phyloP scores from a whole-genome alignment of 768 basidiomycete genomes.

The Lentinula guzmanii region DNA sequence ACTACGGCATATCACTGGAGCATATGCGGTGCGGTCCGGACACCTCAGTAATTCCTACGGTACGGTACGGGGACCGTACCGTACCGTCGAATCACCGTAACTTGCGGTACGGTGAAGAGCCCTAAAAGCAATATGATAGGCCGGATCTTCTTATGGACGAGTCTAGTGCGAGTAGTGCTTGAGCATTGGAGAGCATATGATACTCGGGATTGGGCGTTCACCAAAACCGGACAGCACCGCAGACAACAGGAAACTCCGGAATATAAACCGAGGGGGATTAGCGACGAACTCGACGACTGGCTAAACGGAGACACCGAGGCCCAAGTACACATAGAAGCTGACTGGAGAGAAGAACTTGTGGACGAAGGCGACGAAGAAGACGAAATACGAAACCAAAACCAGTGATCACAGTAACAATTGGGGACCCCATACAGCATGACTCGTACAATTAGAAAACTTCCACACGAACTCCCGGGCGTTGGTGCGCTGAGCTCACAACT shows the following conservation, averaged over 20 bases:
- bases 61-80: too few relatives aligned
- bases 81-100: too few relatives aligned
- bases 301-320: neutral
- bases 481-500: too few relatives aligned
- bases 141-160: slow-evolving; percentile 9
- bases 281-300: neutral
- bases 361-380: neutral
- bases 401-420: too few relatives aligned
- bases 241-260: neutral
- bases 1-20: too few relatives aligned
- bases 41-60: too few relatives aligned
- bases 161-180: neutral
- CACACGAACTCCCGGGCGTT: too few relatives aligned
- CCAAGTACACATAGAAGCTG: neutral
- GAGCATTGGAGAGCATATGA: neutral
- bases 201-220: slow-evolving; percentile 15
- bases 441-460: too few relatives aligned
- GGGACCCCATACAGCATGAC: too few relatives aligned
- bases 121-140: slow-evolving; percentile 11
- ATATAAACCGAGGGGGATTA: neutral
- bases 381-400: neutral
- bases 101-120: too few relatives aligned
- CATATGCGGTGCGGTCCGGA: too few relatives aligned
- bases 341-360: neutral
- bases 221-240: slow-evolving; percentile 1